Base-by-base conservation (phyloP, 495 filamentous ascomycete species). In the Astrothelium subdiscretum region DNA sequence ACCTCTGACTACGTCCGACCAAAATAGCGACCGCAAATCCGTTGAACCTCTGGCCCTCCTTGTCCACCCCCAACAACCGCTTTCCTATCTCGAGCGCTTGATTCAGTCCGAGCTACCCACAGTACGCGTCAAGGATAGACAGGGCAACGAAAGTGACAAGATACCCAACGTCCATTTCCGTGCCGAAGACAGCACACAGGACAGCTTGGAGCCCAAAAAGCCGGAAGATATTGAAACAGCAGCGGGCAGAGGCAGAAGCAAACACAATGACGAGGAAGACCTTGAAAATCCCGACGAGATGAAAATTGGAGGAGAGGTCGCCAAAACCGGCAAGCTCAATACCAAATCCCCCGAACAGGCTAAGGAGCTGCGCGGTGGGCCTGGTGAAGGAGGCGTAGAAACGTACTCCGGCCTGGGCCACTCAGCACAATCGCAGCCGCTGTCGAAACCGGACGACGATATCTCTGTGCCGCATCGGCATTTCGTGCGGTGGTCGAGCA, bases 401-500 rank as follows among this genome's bases (percentile, higher is more conserved):
- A n/a, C n/a, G n/a, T n/a, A n/a, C n/a, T n/a, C n/a, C n/a, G n/a
- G n/a, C n/a, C n/a, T n/a, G n/a, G n/a, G n/a, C n/a, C n/a, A n/a
- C n/a, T n/a, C n/a, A n/a, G n/a, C n/a, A 4, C 70, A 75, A 5
- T 76, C 76, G 29, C 73, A 84, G 68, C 62, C 57, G 63, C 75
- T 69, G 57, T 74, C 70, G n/a, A 72, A 58, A 59, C 40, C 59
- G 31, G 5, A 60, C 15, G 38, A 69, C 0, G 43, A 68, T 20
- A 63, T 38, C 35, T 52, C 48, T 8, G n/a, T 8, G 3, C 24
- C 40, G 35, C 66, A 69, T 35, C 72, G 67, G 48, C 77, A 81
- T 26, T 92, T 91, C 75, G 89, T 96, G 0, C 87, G 91, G n/a
- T 97, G 92, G 92, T 91, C 87, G 22, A 82, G 83, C 42, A 85